Percentiles rank a stretch among this genome's conserved stretches.
These are phyloP conservation scores for Orychophragmus violaceus DNA, from an alignment of 345 rosid species.

Conservation along the genomic window DNA sequence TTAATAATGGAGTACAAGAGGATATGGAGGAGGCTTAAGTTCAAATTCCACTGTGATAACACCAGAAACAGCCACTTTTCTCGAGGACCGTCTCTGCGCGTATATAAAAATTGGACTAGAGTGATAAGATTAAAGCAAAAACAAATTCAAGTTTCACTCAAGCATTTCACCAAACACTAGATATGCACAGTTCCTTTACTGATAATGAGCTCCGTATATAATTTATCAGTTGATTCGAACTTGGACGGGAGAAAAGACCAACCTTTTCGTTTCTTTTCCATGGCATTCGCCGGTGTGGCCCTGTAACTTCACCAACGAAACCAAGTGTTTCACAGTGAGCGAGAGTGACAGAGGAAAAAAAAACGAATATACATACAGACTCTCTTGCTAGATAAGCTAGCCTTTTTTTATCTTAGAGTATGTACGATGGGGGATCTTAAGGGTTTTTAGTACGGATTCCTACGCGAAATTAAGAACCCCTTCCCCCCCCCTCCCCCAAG, in stretches of 20 bases:
- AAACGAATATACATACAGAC: no score
- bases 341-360: no score
- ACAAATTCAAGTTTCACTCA: slow-evolving; percentile 2
- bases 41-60: slow-evolving; percentile 51
- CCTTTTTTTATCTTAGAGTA: no score
- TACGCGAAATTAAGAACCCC: no score
- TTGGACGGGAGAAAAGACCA: background rate
- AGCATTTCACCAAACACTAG: slow-evolving; percentile 60
- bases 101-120: no score
- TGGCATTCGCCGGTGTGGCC: slow-evolving; percentile 20
- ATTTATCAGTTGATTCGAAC: background rate
- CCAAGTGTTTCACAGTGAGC: background rate
- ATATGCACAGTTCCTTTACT: background rate
- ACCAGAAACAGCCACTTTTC: slow-evolving; percentile 28
- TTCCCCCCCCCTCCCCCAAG: no score
- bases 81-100: slow-evolving; percentile 43
- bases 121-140: no score
- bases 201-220: background rate
- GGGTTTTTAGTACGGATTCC: no score
- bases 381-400: no score
- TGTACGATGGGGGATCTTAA: no score
- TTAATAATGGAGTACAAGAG: slow-evolving; percentile 45
- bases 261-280: slow-evolving; percentile 35
- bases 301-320: slow-evolving; percentile 7
- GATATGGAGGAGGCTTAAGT: slow-evolving; percentile 82